Evolutionary conservation across 164 flowering plant genomes (phyloP), one percentile per base, ranked within the genome.

Genomic region (Annona squamosa): DNA sequence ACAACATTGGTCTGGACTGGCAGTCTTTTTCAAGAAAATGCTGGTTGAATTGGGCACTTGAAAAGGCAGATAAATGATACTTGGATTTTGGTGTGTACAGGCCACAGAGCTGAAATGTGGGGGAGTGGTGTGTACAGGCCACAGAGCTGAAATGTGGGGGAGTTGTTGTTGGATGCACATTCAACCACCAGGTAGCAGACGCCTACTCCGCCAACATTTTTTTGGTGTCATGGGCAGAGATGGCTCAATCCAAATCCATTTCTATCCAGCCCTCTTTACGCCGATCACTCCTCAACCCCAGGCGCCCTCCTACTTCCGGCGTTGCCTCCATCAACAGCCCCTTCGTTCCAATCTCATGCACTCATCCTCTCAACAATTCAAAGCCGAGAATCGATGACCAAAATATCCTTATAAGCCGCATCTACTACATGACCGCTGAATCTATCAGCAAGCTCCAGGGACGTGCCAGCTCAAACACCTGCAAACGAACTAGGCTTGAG

Each of bases 131-230:
- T 16, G 2, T 2, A 45, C 81, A 84, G 84, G 84, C 63, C 0
- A 84, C 83, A 0, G 78, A 77, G 76, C 80, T 88, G 10, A 84
- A 72, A 61, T 88, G 90, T 17, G 92, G 88, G 1, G 86, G 86
- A 0, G 1, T 86, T 2, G 86, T 88, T 17, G 84, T 88, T 48
- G 82, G 81, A 5, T 82, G 86, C 84, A 79, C 82, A 0, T 82
- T 85, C 59, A 89, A 88, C 73, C 92, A 88, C 52, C 86, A 89
- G 0, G 57, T 88, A 0, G 89, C 90, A 0, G 92, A 88, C 43
- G 90, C 88, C 47, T 81, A 86, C 81, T 86, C 92, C 0, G 76
- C 81, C 72, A 85, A 87, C 81, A 84, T 87, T 84, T 84, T 86
- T 68, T 68, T 82, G n/a, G 78, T 79, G 0, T 73, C 87, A 26